Conservation (phyloP, 2,329 filamentous ascomycete genomes). For the Mariannaea elegans region DNA sequence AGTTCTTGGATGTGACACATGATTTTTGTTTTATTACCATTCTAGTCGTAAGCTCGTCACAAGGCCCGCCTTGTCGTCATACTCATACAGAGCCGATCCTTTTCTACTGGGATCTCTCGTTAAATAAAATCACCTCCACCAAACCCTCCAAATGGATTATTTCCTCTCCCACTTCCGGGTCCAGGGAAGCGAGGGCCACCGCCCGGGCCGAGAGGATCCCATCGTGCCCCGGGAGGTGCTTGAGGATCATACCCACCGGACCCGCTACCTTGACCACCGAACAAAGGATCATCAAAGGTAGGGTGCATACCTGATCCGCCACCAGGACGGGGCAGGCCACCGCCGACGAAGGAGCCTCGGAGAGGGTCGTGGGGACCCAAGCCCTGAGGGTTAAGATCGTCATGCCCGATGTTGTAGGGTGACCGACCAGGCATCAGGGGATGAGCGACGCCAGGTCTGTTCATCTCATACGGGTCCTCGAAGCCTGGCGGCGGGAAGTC, state of each 20-base stretch:
- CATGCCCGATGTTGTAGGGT: conserved; percentile 78
- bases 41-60: conserved; percentile 23
- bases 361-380: conserved; percentile 88
- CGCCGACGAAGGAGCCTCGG: conserved; percentile 70
- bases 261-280: conserved; percentile 58
- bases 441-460: conserved; percentile 60
- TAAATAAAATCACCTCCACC: conserved; percentile 47
- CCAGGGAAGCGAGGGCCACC: conserved; percentile 58
- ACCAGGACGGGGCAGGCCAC: conserved; percentile 65
- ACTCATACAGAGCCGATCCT: neutral
- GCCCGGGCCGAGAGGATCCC: conserved; percentile 85
- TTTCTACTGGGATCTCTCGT: neutral
- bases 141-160: conserved; percentile 51
- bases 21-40: conserved; percentile 16
- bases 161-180: conserved; percentile 50
- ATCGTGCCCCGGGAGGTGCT: conserved; percentile 87
- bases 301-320: conserved; percentile 90
- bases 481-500: conserved; percentile 90
- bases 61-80: conserved; percentile 4
- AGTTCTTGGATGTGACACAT: neutral
- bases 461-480: conserved; percentile 90
- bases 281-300: conserved; percentile 91
- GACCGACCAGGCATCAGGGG: conserved; percentile 53
- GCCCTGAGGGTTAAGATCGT: conserved; percentile 88
- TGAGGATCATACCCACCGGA: conserved; percentile 64